A percentile compares a stretch with the other conserved stretches of the same genome.
These are phyloP conservation scores for Atkinsonella hypoxylon DNA, from an alignment of 2,329 filamentous ascomycete species.

Conservation along the genomic window DNA sequence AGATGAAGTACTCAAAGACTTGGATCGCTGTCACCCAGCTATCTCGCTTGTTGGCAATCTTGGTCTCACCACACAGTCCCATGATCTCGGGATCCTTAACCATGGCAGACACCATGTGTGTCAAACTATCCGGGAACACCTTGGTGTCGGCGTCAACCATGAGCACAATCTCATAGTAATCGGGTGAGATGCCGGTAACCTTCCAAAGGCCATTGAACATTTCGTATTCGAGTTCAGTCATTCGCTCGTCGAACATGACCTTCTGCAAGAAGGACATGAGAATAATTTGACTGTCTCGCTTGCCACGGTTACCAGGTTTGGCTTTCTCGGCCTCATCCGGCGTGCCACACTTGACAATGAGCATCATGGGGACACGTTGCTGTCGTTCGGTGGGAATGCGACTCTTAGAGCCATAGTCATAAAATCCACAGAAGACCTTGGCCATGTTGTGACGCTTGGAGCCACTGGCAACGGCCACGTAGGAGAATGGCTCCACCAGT, in stretches of 20 bases:
- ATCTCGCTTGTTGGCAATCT: conserved; percentile 95
- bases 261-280: conserved; percentile 99
- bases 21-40: conserved; percentile 97
- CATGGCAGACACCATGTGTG: conserved; percentile 98
- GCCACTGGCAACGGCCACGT: conserved; percentile 90
- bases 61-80: conserved; percentile 97
- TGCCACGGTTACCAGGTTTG: conserved; percentile 95
- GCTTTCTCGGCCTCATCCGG: conserved; percentile 68
- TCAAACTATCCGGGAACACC: conserved; percentile 94
- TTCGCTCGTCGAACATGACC: conserved; percentile 99
- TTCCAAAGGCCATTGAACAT: conserved; percentile 99
- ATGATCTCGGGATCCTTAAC: conserved; percentile 98
- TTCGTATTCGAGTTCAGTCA: conserved; percentile 98
- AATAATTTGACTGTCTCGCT: conserved; percentile 97
- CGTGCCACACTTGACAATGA: conserved; percentile 90
- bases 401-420: conserved; percentile 81
- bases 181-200: conserved; percentile 93
- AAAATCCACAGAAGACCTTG: conserved; percentile 95
- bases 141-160: conserved; percentile 99
- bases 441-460: conserved; percentile 99
- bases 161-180: conserved; percentile 95
- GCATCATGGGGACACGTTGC: conserved; percentile 95
- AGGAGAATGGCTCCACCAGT: conserved; percentile 83
- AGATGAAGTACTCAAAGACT: conserved; percentile 99
- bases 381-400: conserved; percentile 74